phyloP scores from a whole-genome alignment of 768 basidiomycete species.

The Piloderma croceum region DNA sequence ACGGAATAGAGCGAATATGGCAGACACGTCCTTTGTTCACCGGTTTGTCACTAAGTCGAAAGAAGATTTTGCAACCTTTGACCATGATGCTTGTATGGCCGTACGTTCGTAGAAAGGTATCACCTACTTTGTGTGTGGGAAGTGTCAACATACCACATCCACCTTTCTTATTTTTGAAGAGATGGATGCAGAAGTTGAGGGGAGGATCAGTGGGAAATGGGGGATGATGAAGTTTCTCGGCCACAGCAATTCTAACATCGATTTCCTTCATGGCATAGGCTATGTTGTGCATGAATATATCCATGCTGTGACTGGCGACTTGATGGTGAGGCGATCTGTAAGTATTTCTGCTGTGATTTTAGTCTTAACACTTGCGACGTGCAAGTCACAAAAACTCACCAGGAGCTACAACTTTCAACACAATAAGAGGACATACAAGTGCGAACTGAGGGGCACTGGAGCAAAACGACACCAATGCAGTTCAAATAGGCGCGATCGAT shows the following conservation, averaged over 20 bases:
- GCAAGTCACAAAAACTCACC: too few species aligned
- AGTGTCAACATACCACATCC: conserved; percentile 27
- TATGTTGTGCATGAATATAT: conserved; percentile 30
- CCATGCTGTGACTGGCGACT: too few species aligned
- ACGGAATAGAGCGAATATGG: conserved; percentile 18
- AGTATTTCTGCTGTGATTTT: too few species aligned
- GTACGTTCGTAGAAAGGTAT: conserved; percentile 15
- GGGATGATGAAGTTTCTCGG: conserved; percentile 26
- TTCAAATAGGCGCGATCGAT: too few species aligned
- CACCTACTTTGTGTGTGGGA: conserved; percentile 8
- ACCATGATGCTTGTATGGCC: conserved; percentile 20
- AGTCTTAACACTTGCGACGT: too few species aligned
- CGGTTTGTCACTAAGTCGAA: conserved; percentile 17
- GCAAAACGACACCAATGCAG: too few species aligned
- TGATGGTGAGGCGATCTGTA: too few species aligned
- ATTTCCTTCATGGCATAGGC: conserved; percentile 21
- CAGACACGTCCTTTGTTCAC: conserved; percentile 20
- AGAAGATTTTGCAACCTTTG: conserved; percentile 18
- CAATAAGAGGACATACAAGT: too few species aligned
- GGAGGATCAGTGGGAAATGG: conserved; percentile 23
- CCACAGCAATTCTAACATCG: conserved; percentile 29
- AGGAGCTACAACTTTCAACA: too few species aligned
- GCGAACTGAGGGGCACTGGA: too few species aligned
- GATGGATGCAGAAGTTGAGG: conserved; percentile 29
- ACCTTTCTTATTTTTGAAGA: conserved; percentile 21